phyloP scores from a whole-genome alignment of 163 green algal species.

The Volvox carteri region DNA sequence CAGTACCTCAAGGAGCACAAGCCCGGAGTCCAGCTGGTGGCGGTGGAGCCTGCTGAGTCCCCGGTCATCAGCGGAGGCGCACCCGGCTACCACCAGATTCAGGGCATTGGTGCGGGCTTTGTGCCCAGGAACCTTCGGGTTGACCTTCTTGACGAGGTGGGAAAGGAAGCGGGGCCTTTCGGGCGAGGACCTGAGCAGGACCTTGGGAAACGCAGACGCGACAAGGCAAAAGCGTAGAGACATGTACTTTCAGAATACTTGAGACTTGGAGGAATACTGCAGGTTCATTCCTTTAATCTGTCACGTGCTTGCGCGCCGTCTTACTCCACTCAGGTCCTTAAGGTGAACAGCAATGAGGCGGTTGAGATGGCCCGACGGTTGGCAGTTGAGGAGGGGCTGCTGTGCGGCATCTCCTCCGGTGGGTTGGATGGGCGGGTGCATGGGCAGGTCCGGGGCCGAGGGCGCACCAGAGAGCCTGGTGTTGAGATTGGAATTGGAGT shows the following conservation, averaged over 20 bases:
- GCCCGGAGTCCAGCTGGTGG: constrained; percentile 78
- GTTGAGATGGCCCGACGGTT: constrained; percentile 86
- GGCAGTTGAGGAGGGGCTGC: constrained; percentile 88
- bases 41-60: constrained; percentile 90
- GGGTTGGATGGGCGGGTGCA: no score
- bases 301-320: no score
- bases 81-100: constrained; percentile 92
- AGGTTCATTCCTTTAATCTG: no score
- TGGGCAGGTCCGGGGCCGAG: no score
- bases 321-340: constrained; percentile 44
- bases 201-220: no score
- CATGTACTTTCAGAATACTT: no score
- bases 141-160: constrained; percentile 83
- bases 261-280: no score
- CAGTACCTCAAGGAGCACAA: constrained; percentile 83
- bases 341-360: constrained; percentile 83
- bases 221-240: no score
- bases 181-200: background rate
- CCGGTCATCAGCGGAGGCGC: constrained; percentile 77
- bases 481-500: no score
- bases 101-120: constrained; percentile 94
- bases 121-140: constrained; percentile 74
- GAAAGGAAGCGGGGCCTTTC: constrained; percentile 18
- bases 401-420: constrained; percentile 82
- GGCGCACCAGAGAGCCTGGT: no score